Evolutionary conservation across 495 filamentous ascomycete genomes (phyloP).

Genomic region (Podospora fimiseda): DNA sequence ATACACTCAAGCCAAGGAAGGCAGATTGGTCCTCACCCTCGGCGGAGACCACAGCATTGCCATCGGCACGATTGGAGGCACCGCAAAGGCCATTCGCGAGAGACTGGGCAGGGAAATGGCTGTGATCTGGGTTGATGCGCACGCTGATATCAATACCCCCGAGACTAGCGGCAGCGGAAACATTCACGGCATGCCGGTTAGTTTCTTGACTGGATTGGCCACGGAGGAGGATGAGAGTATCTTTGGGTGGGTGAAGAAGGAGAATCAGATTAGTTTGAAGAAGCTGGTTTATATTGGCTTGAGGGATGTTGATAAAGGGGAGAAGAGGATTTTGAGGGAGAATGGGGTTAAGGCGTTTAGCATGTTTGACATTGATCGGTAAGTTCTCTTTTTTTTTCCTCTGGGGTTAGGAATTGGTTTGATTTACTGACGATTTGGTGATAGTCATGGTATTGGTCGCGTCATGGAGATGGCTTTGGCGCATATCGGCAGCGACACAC

Average conservation of each 20-base stretch:
- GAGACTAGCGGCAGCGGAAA: constrained; percentile 87
- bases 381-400: constrained; percentile 16
- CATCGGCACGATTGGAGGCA: constrained; percentile 83
- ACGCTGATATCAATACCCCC: constrained; percentile 95
- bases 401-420: neutral
- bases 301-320: constrained; percentile 81
- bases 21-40: constrained; percentile 84
- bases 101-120: constrained; percentile 74
- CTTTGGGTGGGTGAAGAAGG: constrained; percentile 80
- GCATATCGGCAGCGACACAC: constrained; percentile 87
- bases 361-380: constrained; percentile 97
- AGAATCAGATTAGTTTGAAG: constrained; percentile 53
- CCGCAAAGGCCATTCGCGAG: constrained; percentile 77
- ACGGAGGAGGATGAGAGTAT: constrained; percentile 62
- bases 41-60: constrained; percentile 96
- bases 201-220: constrained; percentile 81
- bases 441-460: constrained; percentile 81
- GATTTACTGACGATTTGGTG: neutral
- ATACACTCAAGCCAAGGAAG: constrained; percentile 77
- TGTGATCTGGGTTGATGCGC: constrained; percentile 98
- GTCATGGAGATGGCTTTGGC: constrained; percentile 97
- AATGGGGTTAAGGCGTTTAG: constrained; percentile 91
- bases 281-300: constrained; percentile 98
- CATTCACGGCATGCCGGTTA: constrained; percentile 97
- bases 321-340: constrained; percentile 85